phyloP scores from a whole-genome alignment of 768 basidiomycete genomes.

The Hygrocybe punicea region DNA sequence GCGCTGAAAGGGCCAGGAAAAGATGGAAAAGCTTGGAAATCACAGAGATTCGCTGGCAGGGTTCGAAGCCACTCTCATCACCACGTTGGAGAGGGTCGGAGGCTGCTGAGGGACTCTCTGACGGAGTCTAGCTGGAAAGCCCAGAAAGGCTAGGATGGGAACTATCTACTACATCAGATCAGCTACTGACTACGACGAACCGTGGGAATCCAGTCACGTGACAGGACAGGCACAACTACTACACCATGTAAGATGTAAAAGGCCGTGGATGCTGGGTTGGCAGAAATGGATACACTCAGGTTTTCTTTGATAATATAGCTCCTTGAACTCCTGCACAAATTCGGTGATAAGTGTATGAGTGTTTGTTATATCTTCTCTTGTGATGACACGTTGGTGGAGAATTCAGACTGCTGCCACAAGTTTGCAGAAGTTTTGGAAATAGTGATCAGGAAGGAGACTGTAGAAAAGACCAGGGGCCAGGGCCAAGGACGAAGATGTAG shows the following conservation, averaged over 20 bases:
- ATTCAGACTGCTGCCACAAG: slow-evolving; percentile 3
- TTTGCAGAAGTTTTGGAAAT: slow-evolving; percentile 8
- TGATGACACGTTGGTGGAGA: background rate
- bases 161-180: too few species aligned
- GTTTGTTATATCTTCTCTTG: background rate
- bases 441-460: background rate
- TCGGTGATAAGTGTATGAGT: background rate
- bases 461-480: background rate
- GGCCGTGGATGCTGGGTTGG: slow-evolving; percentile 5
- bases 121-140: too few species aligned
- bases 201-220: too few species aligned
- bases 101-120: too few species aligned
- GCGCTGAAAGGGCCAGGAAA: too few species aligned
- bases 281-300: slow-evolving; percentile 4
- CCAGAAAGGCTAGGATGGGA: too few species aligned
- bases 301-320: slow-evolving; percentile 6
- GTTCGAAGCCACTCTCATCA: too few species aligned
- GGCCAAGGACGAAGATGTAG: slow-evolving; percentile 30
- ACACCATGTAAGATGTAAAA: slow-evolving; percentile 4
- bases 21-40: too few species aligned
- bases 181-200: too few species aligned
- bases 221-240: too few species aligned
- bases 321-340: background rate
- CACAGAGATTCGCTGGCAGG: too few species aligned
- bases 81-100: too few species aligned